Conservation (phyloP, 2,329 filamentous ascomycete genomes). For the Trichoderma endophyticum region DNA sequence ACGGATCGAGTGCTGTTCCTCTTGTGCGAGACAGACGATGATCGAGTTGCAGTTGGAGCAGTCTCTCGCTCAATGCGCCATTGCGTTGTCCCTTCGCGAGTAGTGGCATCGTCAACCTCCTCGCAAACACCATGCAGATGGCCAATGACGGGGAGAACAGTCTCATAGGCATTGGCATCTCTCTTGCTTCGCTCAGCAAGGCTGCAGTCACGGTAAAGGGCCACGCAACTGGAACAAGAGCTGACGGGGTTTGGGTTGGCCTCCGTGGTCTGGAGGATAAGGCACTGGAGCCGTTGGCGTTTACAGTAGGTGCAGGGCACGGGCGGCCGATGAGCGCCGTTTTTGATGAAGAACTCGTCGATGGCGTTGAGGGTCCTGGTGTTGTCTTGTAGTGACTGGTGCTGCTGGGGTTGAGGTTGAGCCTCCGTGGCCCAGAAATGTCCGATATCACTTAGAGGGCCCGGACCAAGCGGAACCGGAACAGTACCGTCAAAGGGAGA, state of each 20-base stretch:
- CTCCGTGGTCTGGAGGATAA: constrained; percentile 44
- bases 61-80: neutral
- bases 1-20: constrained; percentile 40
- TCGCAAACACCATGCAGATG: constrained; percentile 49
- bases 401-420: neutral
- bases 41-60: neutral
- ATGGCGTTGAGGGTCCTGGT: constrained; percentile 21
- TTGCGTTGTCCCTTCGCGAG: neutral
- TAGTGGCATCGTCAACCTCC: constrained; percentile 24
- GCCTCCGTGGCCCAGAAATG: neutral
- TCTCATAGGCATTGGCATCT: constrained; percentile 45
- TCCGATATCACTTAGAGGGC: neutral
- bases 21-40: constrained; percentile 27
- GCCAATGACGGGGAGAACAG: constrained; percentile 44
- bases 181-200: constrained; percentile 44
- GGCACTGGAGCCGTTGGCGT: constrained; percentile 44
- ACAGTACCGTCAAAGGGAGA: constrained; percentile 8
- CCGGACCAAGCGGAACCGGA: neutral
- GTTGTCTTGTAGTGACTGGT: neutral
- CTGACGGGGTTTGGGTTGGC: constrained; percentile 48
- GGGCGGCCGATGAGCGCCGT: constrained; percentile 41
- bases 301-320: constrained; percentile 45
- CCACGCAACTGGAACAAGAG: constrained; percentile 50
- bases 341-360: constrained; percentile 39
- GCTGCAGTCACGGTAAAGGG: constrained; percentile 49